Percentiles rank a stretch among this genome's conserved stretches.
These are phyloP conservation scores for Coprinopsis strossmayeri DNA, from an alignment of 768 basidiomycete genomes.

Conservation along the genomic window DNA sequence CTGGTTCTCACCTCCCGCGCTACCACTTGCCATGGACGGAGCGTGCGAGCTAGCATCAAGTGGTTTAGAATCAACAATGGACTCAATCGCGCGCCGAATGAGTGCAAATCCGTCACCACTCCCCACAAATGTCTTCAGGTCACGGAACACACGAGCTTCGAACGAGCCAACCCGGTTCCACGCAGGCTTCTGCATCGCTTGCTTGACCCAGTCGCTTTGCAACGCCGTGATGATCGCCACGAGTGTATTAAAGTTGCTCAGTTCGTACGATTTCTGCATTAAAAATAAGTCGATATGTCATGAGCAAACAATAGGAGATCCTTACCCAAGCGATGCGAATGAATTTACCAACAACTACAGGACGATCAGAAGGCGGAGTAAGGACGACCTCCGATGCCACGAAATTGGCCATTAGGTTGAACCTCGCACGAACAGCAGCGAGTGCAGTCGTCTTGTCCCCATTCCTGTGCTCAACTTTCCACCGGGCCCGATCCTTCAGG, in stretches of 20 bases:
- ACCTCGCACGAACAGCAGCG: slow-evolving; percentile 70
- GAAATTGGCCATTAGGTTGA: slow-evolving; percentile 81
- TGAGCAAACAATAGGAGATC: slow-evolving; percentile 9
- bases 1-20: slow-evolving; percentile 29
- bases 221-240: slow-evolving; percentile 78
- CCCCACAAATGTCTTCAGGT: slow-evolving; percentile 62
- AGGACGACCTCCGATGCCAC: slow-evolving; percentile 75
- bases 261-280: slow-evolving; percentile 68
- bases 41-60: slow-evolving; percentile 47
- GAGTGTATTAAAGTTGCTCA: slow-evolving; percentile 73
- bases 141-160: slow-evolving; percentile 68
- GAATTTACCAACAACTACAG: slow-evolving; percentile 65
- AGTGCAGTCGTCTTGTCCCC: slow-evolving; percentile 64
- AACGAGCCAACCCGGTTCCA: slow-evolving; percentile 63
- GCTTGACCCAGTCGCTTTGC: slow-evolving; percentile 58
- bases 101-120: slow-evolving; percentile 66
- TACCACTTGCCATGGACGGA: slow-evolving; percentile 42
- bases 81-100: slow-evolving; percentile 59
- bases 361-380: slow-evolving; percentile 60
- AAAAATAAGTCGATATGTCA: neutral
- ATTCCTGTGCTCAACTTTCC: slow-evolving; percentile 56
- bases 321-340: slow-evolving; percentile 82
- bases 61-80: slow-evolving; percentile 62
- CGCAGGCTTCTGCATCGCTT: slow-evolving; percentile 53
- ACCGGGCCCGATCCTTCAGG: slow-evolving; percentile 64